These are phyloP conservation scores for Sophora flavescens DNA, from an alignment of 306 rosid species.

Conservation along the genomic window DNA sequence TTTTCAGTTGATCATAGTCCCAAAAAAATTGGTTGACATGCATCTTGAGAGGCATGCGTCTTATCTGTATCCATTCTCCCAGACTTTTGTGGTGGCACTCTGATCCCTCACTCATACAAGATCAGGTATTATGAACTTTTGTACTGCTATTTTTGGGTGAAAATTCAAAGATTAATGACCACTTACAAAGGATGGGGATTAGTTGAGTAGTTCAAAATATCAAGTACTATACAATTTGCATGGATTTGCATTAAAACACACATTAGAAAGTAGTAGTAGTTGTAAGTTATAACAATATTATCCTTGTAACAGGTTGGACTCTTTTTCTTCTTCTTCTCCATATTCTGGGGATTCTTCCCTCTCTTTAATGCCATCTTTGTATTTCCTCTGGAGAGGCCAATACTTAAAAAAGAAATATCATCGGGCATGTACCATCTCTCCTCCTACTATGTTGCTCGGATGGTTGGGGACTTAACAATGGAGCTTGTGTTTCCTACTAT, in stretches of 20 bases:
- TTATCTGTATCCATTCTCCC: conserved; percentile 85
- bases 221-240: too few relatives aligned
- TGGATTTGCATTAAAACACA: too few relatives aligned
- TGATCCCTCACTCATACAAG: conserved; percentile 76
- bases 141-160: too few relatives aligned
- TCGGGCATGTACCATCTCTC: conserved; percentile 94
- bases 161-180: too few relatives aligned
- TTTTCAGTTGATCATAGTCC: conserved; percentile 6
- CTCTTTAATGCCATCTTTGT: conserved; percentile 82
- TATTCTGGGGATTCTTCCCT: too few relatives aligned
- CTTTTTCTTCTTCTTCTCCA: too few relatives aligned
- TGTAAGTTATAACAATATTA: too few relatives aligned
- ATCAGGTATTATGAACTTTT: conserved; percentile 63
- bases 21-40: neutral
- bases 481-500: conserved; percentile 92
- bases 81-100: conserved; percentile 91
- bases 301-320: too few relatives aligned
- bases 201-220: too few relatives aligned
- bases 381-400: conserved; percentile 82
- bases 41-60: conserved; percentile 40
- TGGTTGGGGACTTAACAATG: conserved; percentile 85
- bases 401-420: conserved; percentile 82
- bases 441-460: conserved; percentile 80
- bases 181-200: too few relatives aligned
- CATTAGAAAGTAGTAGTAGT: too few relatives aligned